Evolutionary conservation across 2,329 filamentous ascomycete genomes (phyloP), one percentile per base, ranked within the genome.

Genomic region (Aspergillus sp.): DNA sequence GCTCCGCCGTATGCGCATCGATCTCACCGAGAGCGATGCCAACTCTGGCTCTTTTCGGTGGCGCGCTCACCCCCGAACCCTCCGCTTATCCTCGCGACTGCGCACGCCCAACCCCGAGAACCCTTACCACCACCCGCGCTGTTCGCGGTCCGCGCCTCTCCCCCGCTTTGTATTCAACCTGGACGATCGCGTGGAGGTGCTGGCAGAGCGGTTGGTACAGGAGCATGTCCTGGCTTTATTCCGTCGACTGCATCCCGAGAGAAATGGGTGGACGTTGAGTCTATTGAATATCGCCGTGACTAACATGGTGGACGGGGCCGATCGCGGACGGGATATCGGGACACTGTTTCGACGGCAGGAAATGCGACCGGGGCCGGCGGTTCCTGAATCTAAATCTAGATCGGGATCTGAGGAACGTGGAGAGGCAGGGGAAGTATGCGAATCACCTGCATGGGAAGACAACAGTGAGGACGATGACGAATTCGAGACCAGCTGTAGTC

Each of bases 281-380:
- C 71, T 97, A 44, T 73, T 97, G 49, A 97, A 96, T 54, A 72
- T 97, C 26, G 90, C 88, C 41, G 89, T 87, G 5, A 85, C 86
- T 9, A 94, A 95, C 61, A 91, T 97, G 83, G 76, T 76, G 1
- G 72, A 77, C 36, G 73, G 71, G 10, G 80, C 78, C 4, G 71
- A 76, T 29, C 73, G 70, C n/a, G 87, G 86, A 1, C 76, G 85
- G 52, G 83, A 95, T 58, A 95, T 96, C 54, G 77, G 78, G 1
- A 78, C 74, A 58, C 94, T 96, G 88, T 94, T 96, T 63, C 81
- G 73, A 58, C 76, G 74, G 46, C 88, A 94, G 61, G 82, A 87
- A 43, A 19, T 19, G 19, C 19, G 19, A 19, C 19, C 19, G 2
- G 19, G 19, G 19, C 19, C 19, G 19, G 19, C 19, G 19, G 19